phyloP scores from a whole-genome alignment of 139 green algal genomes.

The Gonium pectorale region DNA sequence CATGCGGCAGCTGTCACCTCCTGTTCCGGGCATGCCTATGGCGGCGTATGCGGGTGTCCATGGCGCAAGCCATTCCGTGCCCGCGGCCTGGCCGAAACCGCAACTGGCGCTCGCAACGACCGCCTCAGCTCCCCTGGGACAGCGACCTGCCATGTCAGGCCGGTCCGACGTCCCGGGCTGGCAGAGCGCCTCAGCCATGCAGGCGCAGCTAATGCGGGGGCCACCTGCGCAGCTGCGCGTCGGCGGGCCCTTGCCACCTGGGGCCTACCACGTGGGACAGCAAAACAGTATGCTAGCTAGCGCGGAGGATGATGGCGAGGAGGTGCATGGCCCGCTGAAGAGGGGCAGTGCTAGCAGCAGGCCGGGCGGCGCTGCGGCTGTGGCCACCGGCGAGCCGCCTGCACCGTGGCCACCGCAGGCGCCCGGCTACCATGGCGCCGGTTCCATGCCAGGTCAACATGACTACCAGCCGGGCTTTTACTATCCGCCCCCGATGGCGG shows the following conservation, averaged over 20 bases:
- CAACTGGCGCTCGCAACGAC: too few relatives aligned
- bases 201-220: background rate
- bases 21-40: too few relatives aligned
- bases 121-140: background rate
- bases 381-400: too few relatives aligned
- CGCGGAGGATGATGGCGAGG: slow-evolving; percentile 35
- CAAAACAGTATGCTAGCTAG: slow-evolving; percentile 23
- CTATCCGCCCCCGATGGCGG: background rate
- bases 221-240: too few relatives aligned
- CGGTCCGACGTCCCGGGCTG: background rate
- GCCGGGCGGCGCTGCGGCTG: too few relatives aligned
- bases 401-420: background rate
- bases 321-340: slow-evolving; percentile 37
- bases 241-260: background rate
- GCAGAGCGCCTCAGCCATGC: background rate
- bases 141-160: slow-evolving; percentile 16
- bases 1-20: slow-evolving; percentile 37
- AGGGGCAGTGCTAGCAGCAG: background rate
- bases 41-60: too few relatives aligned
- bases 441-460: background rate
- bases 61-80: background rate
- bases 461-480: slow-evolving; percentile 24
- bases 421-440: background rate
- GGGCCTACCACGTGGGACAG: background rate
- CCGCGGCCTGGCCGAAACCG: too few relatives aligned